Percentiles rank a stretch among this genome's conserved stretches.
These are phyloP conservation scores for Lodderomyces orthopsilosis DNA, from an alignment of 1,139 yeast genomes.

Conservation along the genomic window DNA sequence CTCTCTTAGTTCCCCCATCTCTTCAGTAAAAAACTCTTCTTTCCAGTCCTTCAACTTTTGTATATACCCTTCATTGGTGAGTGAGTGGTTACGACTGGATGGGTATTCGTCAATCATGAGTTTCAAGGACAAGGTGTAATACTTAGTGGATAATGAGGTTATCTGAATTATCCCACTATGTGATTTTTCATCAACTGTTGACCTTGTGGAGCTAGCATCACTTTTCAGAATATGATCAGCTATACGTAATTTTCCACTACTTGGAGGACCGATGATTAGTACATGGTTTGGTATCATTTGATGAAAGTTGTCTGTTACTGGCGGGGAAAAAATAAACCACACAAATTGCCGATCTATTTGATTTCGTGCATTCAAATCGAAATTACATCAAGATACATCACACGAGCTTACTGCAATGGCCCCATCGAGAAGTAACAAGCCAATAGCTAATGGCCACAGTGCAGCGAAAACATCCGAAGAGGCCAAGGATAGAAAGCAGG, in stretches of 20 bases:
- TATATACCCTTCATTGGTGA: conserved; percentile 10
- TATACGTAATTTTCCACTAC: conserved; percentile 34
- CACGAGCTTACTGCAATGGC: conserved; percentile 4
- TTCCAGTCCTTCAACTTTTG: conserved; percentile 26
- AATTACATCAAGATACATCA: not conserved
- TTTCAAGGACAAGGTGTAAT: conserved; percentile 27
- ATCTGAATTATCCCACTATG: conserved; percentile 41
- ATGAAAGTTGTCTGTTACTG: not conserved
- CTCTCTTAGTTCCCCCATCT: conserved; percentile 35
- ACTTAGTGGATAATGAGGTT: conserved; percentile 29
- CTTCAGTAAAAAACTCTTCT: conserved; percentile 29
- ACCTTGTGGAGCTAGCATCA: not conserved
- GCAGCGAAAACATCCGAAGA: not conserved
- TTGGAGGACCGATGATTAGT: conserved; percentile 38
- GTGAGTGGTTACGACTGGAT: conserved; percentile 15
- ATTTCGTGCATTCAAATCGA: too few species aligned
- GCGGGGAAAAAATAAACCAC: not conserved
- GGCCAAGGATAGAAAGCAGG: conserved; percentile 4
- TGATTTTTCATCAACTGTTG: conserved; percentile 15
- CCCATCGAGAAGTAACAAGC: conserved; percentile 4
- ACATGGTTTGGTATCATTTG: conserved; percentile 33
- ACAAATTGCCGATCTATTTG: too few species aligned
- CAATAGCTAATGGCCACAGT: conserved; percentile 1
- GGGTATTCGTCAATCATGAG: conserved; percentile 42
- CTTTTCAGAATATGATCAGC: conserved; percentile 20